Evolutionary conservation across 805 yeast genomes (phyloP).

Genomic region (Candida odintsovae): DNA sequence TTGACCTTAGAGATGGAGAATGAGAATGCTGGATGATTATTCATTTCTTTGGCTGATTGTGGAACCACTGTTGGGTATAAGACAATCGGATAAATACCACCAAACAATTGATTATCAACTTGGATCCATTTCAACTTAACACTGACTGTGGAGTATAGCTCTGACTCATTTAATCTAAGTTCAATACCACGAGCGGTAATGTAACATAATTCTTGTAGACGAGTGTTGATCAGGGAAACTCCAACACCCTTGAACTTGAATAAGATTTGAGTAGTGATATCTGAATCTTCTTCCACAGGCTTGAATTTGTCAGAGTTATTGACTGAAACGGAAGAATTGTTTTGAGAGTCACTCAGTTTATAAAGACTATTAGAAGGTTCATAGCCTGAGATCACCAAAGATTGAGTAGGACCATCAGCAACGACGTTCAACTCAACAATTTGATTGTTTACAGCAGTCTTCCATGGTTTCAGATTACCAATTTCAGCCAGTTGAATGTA

Average conservation of each 20-base stretch:
- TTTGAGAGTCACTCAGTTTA: conserved; percentile 34
- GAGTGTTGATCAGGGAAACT: conserved; percentile 69
- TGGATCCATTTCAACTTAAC: conserved; percentile 91
- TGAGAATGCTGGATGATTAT: conserved; percentile 85
- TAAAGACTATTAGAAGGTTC: conserved; percentile 75
- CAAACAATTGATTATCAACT: conserved; percentile 85
- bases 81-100: conserved; percentile 82
- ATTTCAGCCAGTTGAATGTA: conserved; percentile 85
- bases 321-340: conserved; percentile 28
- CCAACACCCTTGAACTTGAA: conserved; percentile 82
- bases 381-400: conserved; percentile 76
- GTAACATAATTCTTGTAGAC: conserved; percentile 75
- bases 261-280: conserved; percentile 35
- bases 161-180: conserved; percentile 74
- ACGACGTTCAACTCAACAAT: conserved; percentile 86
- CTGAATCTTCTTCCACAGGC: conserved; percentile 33
- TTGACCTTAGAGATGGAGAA: conserved; percentile 78
- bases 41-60: conserved; percentile 75
- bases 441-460: conserved; percentile 46
- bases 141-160: conserved; percentile 72
- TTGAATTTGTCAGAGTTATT: conserved; percentile 45
- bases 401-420: conserved; percentile 94
- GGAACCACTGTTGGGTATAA: conserved; percentile 89
- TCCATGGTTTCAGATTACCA: conserved; percentile 85
- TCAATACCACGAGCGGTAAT: conserved; percentile 80